phyloP scores from a whole-genome alignment of 768 basidiomycete genomes.

The Leccinum rimulosum region DNA sequence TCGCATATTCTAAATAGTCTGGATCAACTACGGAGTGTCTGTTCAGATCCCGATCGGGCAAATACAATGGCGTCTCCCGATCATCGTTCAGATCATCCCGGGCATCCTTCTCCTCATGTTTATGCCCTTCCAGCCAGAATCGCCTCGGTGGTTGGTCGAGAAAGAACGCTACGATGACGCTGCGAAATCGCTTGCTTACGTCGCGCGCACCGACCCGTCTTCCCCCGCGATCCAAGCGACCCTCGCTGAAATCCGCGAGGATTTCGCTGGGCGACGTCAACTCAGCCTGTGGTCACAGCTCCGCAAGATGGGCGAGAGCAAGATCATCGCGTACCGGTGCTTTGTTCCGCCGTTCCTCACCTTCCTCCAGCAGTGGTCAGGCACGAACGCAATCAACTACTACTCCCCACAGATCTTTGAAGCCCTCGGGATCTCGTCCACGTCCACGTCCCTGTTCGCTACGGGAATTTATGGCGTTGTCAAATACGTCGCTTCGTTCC shows the following conservation, averaged over 20 bases:
- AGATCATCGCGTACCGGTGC: constrained; percentile 29
- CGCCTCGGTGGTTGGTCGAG: constrained; percentile 42
- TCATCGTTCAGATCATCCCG: constrained; percentile 40
- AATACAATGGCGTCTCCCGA: constrained; percentile 38
- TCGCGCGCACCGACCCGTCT: constrained; percentile 19
- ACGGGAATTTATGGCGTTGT: constrained; percentile 43
- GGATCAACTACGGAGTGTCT: constrained; percentile 36
- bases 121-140: constrained; percentile 42
- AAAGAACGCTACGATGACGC: constrained; percentile 35
- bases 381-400: constrained; percentile 43
- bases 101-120: constrained; percentile 34
- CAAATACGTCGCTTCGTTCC: constrained; percentile 32
- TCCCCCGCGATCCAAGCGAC: constrained; percentile 31
- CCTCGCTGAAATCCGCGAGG: constrained; percentile 35
- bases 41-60: constrained; percentile 25
- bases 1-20: constrained; percentile 21
- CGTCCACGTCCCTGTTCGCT: constrained; percentile 34
- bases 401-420: constrained; percentile 38
- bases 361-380: constrained; percentile 40
- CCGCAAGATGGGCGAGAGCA: constrained; percentile 34
- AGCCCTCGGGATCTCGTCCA: constrained; percentile 33
- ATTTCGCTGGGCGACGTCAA: constrained; percentile 32
- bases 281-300: constrained; percentile 28
- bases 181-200: constrained; percentile 30
- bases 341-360: constrained; percentile 33